Conservation (phyloP, 768 basidiomycete species). For the Lanmaoa pseudosensibilis region DNA sequence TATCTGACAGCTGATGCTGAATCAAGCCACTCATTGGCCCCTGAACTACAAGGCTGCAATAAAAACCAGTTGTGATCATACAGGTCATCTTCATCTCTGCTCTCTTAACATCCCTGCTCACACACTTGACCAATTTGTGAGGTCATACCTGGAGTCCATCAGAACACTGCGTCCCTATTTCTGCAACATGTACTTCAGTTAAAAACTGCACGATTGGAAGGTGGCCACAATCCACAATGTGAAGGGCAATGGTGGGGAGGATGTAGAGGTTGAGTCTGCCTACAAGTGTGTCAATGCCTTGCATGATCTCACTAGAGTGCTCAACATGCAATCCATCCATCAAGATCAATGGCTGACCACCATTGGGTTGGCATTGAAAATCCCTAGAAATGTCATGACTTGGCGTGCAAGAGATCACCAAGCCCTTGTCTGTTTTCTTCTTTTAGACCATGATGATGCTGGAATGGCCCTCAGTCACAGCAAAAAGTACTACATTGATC, state of each 20-base stretch:
- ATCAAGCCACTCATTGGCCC: neutral
- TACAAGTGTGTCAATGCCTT: neutral
- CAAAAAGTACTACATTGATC: neutral
- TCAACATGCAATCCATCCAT: neutral
- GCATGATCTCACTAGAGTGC: neutral
- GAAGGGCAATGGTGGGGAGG: neutral
- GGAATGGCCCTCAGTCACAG: accelerated
- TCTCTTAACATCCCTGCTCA: neutral
- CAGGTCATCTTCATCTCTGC: neutral
- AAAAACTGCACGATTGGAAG: conserved; percentile 13
- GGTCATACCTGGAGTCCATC: neutral
- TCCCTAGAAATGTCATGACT: neutral
- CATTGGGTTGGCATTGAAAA: neutral
- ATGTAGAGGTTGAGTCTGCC: neutral
- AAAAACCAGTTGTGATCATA: neutral
- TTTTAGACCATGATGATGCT: neutral
- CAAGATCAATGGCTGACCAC: neutral
- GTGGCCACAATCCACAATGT: neutral
- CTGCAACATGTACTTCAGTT: conserved; percentile 5
- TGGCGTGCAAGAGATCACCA: neutral
- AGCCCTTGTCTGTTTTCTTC: neutral
- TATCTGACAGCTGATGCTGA: neutral
- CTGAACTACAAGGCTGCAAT: neutral
- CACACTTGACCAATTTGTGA: neutral
- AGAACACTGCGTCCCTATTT: neutral